These are phyloP conservation scores for Wickerhamiella alocasiicola DNA, from an alignment of 805 yeast genomes.

Conservation along the genomic window DNA sequence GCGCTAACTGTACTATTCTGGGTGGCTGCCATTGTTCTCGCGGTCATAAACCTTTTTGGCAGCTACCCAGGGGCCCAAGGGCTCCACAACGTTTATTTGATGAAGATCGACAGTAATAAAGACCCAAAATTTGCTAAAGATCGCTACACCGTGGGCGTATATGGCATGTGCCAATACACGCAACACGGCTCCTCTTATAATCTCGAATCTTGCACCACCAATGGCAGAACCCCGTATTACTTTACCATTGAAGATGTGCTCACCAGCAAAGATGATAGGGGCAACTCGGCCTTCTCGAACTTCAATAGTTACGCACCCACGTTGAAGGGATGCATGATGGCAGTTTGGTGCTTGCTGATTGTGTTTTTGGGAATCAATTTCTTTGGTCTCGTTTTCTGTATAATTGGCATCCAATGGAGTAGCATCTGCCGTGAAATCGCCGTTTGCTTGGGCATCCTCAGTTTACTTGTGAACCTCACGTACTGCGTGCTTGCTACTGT, in stretches of 20 bases:
- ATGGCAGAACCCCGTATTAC: conserved; percentile 3
- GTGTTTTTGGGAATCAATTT: conserved; percentile 6
- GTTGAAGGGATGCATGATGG: conserved; percentile 7
- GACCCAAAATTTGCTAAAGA: background rate
- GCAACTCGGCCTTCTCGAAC: background rate
- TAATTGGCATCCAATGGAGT: conserved; percentile 5
- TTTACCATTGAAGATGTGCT: conserved; percentile 3
- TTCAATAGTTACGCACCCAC: background rate
- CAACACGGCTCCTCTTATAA: background rate
- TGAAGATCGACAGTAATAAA: conserved; percentile 1
- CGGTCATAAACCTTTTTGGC: conserved; percentile 1
- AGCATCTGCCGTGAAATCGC: conserved; percentile 9
- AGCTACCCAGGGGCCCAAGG: conserved; percentile 1
- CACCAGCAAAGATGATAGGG: background rate
- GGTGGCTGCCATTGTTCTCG: conserved; percentile 1
- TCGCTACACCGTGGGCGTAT: conserved; percentile 3
- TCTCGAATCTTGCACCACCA: background rate
- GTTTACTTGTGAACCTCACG: background rate
- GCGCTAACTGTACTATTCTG: conserved; percentile 2
- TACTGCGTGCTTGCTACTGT: background rate
- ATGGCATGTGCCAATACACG: conserved; percentile 1
- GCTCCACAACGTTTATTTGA: background rate
- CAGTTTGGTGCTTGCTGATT: conserved; percentile 7
- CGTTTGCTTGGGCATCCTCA: conserved; percentile 5
- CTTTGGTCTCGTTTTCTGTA: conserved; percentile 1